A percentile compares a stretch with the other conserved stretches of the same genome.
Evolutionary conservation across 2,329 filamentous ascomycete species (phyloP).

Genomic region (Proliferodiscus dingleyae): DNA sequence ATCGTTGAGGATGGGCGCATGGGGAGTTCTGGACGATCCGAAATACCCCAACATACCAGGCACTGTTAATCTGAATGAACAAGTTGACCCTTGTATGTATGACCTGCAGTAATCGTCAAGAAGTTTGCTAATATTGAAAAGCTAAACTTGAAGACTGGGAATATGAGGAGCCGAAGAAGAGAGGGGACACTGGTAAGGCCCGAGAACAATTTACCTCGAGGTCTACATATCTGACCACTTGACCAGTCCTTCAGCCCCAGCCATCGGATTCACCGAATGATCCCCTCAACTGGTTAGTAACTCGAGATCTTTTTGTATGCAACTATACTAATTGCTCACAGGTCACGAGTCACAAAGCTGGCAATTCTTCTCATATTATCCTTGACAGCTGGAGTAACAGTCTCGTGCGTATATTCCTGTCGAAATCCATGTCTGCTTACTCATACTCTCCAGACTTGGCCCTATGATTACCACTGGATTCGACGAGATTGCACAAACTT

Average conservation of each 20-base stretch:
- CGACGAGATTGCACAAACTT: constrained; percentile 31
- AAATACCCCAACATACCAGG: constrained; percentile 27
- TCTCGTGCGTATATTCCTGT: constrained; percentile 21
- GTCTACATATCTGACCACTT: background rate
- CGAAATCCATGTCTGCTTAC: constrained; percentile 9
- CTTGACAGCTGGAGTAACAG: constrained; percentile 26
- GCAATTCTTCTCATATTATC: constrained; percentile 25
- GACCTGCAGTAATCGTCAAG: background rate
- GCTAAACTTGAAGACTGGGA: constrained; percentile 20
- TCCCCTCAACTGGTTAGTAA: constrained; percentile 44
- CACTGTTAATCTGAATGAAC: constrained; percentile 23
- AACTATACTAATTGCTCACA: constrained; percentile 3
- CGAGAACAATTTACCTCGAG: too few relatives aligned
- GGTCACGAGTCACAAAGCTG: constrained; percentile 24
- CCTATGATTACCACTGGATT: constrained; percentile 39
- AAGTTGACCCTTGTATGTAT: constrained; percentile 14
- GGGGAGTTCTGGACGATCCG: constrained; percentile 27
- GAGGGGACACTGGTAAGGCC: constrained; percentile 39
- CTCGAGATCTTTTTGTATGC: background rate
- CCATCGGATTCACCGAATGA: constrained; percentile 50
- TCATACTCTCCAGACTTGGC: constrained; percentile 28
- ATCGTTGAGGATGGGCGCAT: constrained; percentile 19
- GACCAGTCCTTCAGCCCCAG: constrained; percentile 34
- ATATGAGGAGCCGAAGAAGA: constrained; percentile 33
- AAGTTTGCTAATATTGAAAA: constrained; percentile 7